These are phyloP conservation scores for Henckelia pumila DNA, from an alignment of 257 asterid species.

Conservation along the genomic window DNA sequence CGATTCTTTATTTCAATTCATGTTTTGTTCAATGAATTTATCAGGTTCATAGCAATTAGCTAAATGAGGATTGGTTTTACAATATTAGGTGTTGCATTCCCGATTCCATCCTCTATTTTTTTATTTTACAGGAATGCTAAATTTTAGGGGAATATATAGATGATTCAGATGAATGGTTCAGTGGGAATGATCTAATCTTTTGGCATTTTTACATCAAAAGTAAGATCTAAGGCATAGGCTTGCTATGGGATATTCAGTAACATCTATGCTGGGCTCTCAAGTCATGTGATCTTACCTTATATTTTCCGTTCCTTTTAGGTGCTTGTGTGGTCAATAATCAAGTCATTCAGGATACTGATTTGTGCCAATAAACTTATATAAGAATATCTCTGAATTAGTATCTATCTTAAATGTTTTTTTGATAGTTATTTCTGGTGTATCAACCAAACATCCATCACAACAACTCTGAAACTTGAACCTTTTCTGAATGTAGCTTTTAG, in stretches of 20 bases:
- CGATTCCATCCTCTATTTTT: neutral
- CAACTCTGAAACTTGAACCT: neutral
- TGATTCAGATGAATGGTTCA: conserved; percentile 10
- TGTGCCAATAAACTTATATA: neutral
- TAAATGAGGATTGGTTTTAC: neutral
- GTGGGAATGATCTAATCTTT: conserved; percentile 16
- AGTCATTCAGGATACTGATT: neutral
- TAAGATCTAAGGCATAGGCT: neutral
- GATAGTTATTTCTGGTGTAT: neutral
- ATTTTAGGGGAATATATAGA: conserved; percentile 16
- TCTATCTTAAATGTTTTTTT: neutral
- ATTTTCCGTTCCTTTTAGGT: neutral
- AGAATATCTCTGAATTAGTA: neutral
- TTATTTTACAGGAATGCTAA: conserved; percentile 4
- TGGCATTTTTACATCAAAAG: neutral
- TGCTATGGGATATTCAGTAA: conserved; percentile 21
- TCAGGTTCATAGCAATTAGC: neutral
- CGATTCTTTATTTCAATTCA: neutral
- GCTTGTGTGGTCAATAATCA: neutral
- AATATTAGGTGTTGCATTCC: neutral
- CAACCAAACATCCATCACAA: neutral
- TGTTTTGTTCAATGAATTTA: neutral
- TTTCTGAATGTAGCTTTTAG: neutral
- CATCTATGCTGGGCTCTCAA: neutral
- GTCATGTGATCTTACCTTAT: neutral